phyloP scores from a whole-genome alignment of 106 monocot genomes.

The Dioscorea dumetorum region DNA sequence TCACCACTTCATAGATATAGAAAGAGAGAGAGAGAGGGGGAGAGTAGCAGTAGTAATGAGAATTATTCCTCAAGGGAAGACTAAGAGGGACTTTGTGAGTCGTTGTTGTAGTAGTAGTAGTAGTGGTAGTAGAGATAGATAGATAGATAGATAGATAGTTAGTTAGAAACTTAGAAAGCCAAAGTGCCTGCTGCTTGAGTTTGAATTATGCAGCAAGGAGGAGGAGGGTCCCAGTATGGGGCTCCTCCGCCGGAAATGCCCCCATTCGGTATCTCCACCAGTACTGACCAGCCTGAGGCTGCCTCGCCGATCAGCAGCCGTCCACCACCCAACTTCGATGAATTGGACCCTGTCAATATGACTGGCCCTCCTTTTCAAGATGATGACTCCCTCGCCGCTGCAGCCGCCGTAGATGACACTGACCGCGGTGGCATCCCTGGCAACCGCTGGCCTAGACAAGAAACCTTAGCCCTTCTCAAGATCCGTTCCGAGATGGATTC shows the following conservation, averaged over 20 bases:
- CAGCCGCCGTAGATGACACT: conserved; percentile 27
- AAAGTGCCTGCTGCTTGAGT: background rate
- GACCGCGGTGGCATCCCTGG: conserved; percentile 30
- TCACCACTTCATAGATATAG: conserved; percentile 2
- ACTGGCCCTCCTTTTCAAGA: conserved; percentile 17
- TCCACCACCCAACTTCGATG: conserved; percentile 38
- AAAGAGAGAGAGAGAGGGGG: too few species aligned
- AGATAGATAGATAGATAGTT: too few species aligned
- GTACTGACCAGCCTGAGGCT: conserved; percentile 14
- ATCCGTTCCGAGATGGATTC: conserved; percentile 96
- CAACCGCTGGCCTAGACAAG: conserved; percentile 92
- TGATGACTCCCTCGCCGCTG: conserved; percentile 22
- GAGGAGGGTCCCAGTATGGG: conserved; percentile 47
- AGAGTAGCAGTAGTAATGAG: too few species aligned
- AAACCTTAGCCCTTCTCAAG: conserved; percentile 82
- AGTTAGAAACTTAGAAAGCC: too few species aligned
- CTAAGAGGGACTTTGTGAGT: too few species aligned
- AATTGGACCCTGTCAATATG: conserved; percentile 22
- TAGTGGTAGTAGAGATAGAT: too few species aligned
- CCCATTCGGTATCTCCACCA: conserved; percentile 9
- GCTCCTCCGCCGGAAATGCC: conserved; percentile 30
- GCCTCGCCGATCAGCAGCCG: conserved; percentile 50
- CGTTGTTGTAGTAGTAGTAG: too few species aligned
- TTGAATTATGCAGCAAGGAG: conserved; percentile 25
- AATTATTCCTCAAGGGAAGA: too few species aligned